A percentile compares a stretch with the other conserved stretches of the same genome.
These are phyloP conservation scores for Naganishia vishniacii DNA, from an alignment of 768 basidiomycete species.

Conservation along the genomic window DNA sequence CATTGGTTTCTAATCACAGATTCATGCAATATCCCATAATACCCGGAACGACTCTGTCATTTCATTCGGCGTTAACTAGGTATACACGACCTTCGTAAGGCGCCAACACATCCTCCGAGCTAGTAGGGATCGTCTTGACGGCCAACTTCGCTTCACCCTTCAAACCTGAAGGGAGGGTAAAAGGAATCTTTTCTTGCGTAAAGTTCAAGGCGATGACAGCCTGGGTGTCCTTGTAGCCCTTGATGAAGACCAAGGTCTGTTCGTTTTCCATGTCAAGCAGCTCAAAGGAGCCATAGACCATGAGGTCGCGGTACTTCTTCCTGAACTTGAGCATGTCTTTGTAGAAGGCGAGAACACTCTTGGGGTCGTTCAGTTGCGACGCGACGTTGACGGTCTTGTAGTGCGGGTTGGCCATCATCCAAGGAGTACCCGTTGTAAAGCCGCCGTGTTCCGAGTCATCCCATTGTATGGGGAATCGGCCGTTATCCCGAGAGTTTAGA, in stretches of 20 bases:
- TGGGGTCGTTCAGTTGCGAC: slow-evolving; percentile 53
- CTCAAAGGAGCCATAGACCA: slow-evolving; percentile 61
- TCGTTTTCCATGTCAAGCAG: slow-evolving; percentile 54
- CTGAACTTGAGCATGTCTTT: slow-evolving; percentile 57
- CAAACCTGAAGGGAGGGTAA: slow-evolving; percentile 7
- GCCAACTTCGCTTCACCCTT: slow-evolving; percentile 24
- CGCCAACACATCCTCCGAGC: slow-evolving; percentile 6
- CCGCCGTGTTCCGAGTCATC: slow-evolving; percentile 57
- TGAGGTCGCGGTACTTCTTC: slow-evolving; percentile 56
- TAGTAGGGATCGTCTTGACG: slow-evolving; percentile 12
- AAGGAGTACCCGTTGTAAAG: slow-evolving; percentile 61
- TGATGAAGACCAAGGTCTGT: slow-evolving; percentile 56
- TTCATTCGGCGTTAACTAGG: slow-evolving; percentile 18
- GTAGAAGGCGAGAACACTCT: slow-evolving; percentile 62
- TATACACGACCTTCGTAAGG: slow-evolving; percentile 21
- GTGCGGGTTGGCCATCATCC: slow-evolving; percentile 72
- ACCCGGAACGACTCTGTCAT: too few relatives aligned
- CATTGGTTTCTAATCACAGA: too few relatives aligned
- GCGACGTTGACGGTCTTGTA: slow-evolving; percentile 59
- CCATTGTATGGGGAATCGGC: slow-evolving; percentile 55
- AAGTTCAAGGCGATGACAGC: slow-evolving; percentile 48
- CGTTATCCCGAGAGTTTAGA: slow-evolving; percentile 67
- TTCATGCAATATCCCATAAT: too few relatives aligned
- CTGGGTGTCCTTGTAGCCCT: slow-evolving; percentile 28
- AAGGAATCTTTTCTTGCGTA: slow-evolving; percentile 23